Evolutionary conservation across 1,139 yeast species (phyloP).

Genomic region (Eremothecium coryli): DNA sequence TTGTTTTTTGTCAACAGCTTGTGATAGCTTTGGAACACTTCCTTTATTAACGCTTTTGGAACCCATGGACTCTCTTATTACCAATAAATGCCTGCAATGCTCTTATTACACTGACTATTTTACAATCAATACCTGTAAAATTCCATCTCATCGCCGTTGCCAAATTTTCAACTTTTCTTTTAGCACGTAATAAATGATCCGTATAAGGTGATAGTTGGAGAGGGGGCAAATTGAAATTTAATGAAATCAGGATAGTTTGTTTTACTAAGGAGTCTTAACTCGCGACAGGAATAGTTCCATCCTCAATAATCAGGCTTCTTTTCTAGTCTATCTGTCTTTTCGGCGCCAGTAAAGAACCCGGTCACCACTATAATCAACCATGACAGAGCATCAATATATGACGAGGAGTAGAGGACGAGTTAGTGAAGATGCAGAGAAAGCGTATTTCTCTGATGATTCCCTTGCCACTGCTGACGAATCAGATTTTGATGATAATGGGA

Average conservation of each 20-base stretch:
- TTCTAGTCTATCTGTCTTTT: too few relatives aligned
- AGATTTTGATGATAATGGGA: constrained; percentile 21
- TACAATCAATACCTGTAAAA: too few relatives aligned
- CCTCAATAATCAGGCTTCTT: too few relatives aligned
- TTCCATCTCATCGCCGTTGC: constrained; percentile 1
- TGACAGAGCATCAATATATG: constrained; percentile 13
- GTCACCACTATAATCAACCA: too few relatives aligned
- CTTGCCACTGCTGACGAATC: constrained; percentile 28
- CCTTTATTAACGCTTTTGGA: constrained; percentile 9
- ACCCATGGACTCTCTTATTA: constrained; percentile 11
- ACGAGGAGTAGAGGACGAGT: constrained; percentile 19
- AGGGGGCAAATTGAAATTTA: too few relatives aligned
- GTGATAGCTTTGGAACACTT: constrained; percentile 25
- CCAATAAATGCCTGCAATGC: not conserved
- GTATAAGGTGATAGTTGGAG: too few relatives aligned
- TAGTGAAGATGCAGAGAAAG: constrained; percentile 20
- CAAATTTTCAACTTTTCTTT: constrained; percentile 4
- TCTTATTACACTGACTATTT: not conserved
- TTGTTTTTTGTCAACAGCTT: constrained; percentile 15
- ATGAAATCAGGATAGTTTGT: too few relatives aligned
- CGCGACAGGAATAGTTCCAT: too few relatives aligned
- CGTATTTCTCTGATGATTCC: constrained; percentile 29
- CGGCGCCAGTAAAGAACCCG: not conserved
- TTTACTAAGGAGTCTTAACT: too few relatives aligned
- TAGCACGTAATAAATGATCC: too few relatives aligned